These are phyloP conservation scores for Neurospora sp. DNA, from an alignment of 495 filamentous ascomycete genomes.

Conservation along the genomic window DNA sequence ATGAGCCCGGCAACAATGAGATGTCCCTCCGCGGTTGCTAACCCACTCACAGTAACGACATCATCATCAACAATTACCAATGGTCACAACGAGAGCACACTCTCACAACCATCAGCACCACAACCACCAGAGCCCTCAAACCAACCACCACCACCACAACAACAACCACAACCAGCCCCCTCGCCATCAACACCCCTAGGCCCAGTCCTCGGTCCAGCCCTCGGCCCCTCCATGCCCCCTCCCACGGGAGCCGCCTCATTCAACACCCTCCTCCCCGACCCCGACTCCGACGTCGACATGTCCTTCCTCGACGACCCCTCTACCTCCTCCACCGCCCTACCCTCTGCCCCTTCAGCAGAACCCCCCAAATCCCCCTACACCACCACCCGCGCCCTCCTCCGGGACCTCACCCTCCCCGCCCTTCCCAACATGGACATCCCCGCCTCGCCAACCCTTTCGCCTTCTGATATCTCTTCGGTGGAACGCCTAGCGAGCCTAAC, in stretches of 20 bases:
- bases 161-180: neutral
- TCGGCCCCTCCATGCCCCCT: slow-evolving; percentile 13
- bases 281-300: slow-evolving; percentile 11
- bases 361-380: slow-evolving; percentile 61
- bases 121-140: neutral
- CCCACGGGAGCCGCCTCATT: neutral
- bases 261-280: neutral
- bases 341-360: neutral
- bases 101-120: neutral
- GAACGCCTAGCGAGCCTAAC: slow-evolving; percentile 31
- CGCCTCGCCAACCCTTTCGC: slow-evolving; percentile 70
- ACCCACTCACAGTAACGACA: neutral
- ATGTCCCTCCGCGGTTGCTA: neutral
- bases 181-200: slow-evolving; percentile 7
- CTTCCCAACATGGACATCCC: slow-evolving; percentile 73
- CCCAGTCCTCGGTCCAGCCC: slow-evolving; percentile 27
- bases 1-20: neutral
- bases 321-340: neutral
- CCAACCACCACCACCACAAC: neutral
- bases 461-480: slow-evolving; percentile 32
- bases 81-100: neutral
- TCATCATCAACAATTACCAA: neutral
- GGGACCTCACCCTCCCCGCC: slow-evolving; percentile 77
- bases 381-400: slow-evolving; percentile 52
- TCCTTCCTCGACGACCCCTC: slow-evolving; percentile 11